These are phyloP conservation scores for Diversispora epigaea DNA, from an alignment of 192 early-diverging fungal genomes.

Conservation along the genomic window DNA sequence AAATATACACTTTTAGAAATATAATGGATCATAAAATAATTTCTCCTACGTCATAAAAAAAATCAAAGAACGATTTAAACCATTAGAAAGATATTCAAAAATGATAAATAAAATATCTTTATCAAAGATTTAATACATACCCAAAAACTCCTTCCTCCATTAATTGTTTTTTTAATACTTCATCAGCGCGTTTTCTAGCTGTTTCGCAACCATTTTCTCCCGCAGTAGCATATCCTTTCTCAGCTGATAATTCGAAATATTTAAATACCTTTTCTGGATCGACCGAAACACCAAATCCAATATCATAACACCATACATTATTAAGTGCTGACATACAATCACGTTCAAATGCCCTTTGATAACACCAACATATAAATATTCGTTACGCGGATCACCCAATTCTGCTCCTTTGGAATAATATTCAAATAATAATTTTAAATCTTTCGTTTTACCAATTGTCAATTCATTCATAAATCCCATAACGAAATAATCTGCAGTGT, in stretches of 20 bases:
- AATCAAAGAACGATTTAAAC: too few relatives aligned
- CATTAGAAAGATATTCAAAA: background rate
- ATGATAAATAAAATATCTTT: background rate
- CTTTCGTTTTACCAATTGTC: slow-evolving; percentile 4
- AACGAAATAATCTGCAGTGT: slow-evolving; percentile 1
- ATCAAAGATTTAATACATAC: background rate
- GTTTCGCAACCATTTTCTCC: slow-evolving; percentile 25
- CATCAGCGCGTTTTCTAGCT: slow-evolving; percentile 10
- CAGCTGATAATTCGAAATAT: slow-evolving; percentile 4
- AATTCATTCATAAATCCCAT: slow-evolving; percentile 22
- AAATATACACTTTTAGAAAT: too few relatives aligned
- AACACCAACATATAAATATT: slow-evolving; percentile 22
- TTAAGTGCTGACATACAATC: slow-evolving; percentile 7
- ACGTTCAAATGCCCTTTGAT: background rate
- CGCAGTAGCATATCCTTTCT: slow-evolving; percentile 29
- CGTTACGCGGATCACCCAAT: slow-evolving; percentile 9
- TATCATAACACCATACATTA: slow-evolving; percentile 32
- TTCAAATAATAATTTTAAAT: background rate
- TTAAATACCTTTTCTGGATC: slow-evolving; percentile 26
- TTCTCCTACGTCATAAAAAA: too few relatives aligned
- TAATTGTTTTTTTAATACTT: slow-evolving; percentile 3
- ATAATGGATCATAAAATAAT: too few relatives aligned
- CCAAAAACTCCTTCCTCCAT: slow-evolving; percentile 13
- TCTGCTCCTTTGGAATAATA: slow-evolving; percentile 26
- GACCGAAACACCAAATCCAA: slow-evolving; percentile 14